phyloP scores from a whole-genome alignment of 2,329 filamentous ascomycete species.

The Coleophoma crateriformis region DNA sequence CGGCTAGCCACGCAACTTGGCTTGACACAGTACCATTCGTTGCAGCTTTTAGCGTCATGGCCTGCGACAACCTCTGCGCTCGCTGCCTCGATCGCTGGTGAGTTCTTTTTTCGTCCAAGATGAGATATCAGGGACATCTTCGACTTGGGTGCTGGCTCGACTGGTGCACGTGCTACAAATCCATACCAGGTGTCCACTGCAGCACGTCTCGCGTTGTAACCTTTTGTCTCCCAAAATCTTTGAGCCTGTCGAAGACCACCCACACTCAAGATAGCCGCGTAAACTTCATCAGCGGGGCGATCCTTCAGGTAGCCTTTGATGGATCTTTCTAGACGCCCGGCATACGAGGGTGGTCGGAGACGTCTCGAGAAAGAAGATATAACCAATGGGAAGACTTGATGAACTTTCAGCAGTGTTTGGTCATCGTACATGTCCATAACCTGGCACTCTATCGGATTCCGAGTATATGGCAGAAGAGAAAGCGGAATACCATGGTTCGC shows the following conservation, averaged over 20 bases:
- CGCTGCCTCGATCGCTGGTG: conserved; percentile 4
- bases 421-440: conserved; percentile 63
- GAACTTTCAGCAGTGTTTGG: conserved; percentile 54
- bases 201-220: conserved; percentile 53
- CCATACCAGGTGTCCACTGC: conserved; percentile 57
- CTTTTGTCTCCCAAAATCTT: conserved; percentile 60
- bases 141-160: conserved; percentile 37
- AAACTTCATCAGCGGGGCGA: conserved; percentile 56
- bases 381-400: conserved; percentile 59
- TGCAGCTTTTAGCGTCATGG: conserved; percentile 20
- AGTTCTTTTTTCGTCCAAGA: conserved; percentile 53
- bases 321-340: conserved; percentile 55
- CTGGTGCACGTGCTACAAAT: conserved; percentile 39
- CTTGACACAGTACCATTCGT: conserved; percentile 29
- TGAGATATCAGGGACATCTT: conserved; percentile 40
- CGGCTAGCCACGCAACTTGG: conserved; percentile 20
- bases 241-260: conserved; percentile 59
- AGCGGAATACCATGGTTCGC: conserved; percentile 45
- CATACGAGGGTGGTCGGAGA: conserved; percentile 58
- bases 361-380: conserved; percentile 60
- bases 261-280: conserved; percentile 53
- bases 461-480: conserved; percentile 46
- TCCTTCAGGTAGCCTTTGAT: conserved; percentile 59
- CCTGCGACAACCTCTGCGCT: conserved; percentile 15
- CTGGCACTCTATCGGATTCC: conserved; percentile 56